Evolutionary conservation across 176 grass and related monocot genomes (phyloP), one percentile per base, ranked within the genome.

Genomic region (Carex parvula): DNA sequence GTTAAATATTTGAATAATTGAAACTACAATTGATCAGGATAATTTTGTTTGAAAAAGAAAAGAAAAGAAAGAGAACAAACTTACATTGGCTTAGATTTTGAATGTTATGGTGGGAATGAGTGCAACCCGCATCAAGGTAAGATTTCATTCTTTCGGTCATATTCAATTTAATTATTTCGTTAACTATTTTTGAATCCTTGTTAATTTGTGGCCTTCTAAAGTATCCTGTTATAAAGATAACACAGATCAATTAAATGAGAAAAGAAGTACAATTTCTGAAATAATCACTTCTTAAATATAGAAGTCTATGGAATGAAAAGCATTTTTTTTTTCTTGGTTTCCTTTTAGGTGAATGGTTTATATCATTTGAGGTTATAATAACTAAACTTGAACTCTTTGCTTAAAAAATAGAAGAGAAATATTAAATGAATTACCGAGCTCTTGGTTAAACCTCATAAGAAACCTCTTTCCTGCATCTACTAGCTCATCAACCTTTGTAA

Each of bases 31-130:
- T n/a, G 54, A 39, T 39, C 37, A 64, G 71, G 5, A 58, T 20
- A 79, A 15, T 66, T 17, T 60, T 60, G 29, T 26, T 30, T 60
- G 17, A 39, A 14, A 74, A 26, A 5, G 26, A 76, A 82, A 81
- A 60, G 29, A 29, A 29, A 29, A 29, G 29, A 65, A 13, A 2
- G 6, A 2, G 2, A 61, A 81, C 84, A 72, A 39, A 88, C 92
- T 87, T 87, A 92, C 90, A 32, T 54, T 90, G 88, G 68, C 42
- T 92, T 86, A 94, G 88, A 80, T 94, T 94, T 37, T 81, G 85
- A 37, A 88, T 84, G 58, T 82, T 78, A 64, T 64, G 84, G 63
- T 37, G 32, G 56, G 55, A 87, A 73, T 82, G 83, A 33, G 53
- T 85, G 63, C 88, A 90, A 8, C 92, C 84, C 85, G 84, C 84